Conservation (phyloP, 2,329 filamentous ascomycete genomes). For the Curvularia sp. region DNA sequence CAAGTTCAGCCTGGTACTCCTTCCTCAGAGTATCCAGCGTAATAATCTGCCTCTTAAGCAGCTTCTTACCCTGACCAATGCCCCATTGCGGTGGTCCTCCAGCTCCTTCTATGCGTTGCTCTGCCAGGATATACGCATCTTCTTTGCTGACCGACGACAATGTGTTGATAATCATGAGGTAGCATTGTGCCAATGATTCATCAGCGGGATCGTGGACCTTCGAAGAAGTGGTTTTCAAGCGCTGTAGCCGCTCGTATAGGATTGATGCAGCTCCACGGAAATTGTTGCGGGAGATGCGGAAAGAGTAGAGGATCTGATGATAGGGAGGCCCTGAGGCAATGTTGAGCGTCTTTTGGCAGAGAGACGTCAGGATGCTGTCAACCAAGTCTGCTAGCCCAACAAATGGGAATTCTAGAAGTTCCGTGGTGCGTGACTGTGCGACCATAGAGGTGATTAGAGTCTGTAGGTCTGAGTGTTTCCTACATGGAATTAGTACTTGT, state of each 20-base stretch:
- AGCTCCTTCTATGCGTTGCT: conserved; percentile 54
- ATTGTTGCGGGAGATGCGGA: conserved; percentile 82
- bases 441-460: conserved; percentile 62
- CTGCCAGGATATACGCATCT: conserved; percentile 79
- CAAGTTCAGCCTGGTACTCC: conserved; percentile 88
- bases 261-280: conserved; percentile 77
- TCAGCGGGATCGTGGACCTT: conserved; percentile 56
- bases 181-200: conserved; percentile 71
- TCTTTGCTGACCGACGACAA: conserved; percentile 82
- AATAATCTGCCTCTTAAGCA: conserved; percentile 74
- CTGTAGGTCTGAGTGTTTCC: conserved; percentile 72
- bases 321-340: conserved; percentile 70
- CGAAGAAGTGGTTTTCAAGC: conserved; percentile 53
- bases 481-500: conserved; percentile 30
- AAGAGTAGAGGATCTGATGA: conserved; percentile 89
- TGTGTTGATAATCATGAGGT: conserved; percentile 91
- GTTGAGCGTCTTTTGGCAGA: conserved; percentile 73
- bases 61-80: conserved; percentile 46
- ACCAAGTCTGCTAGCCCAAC: conserved; percentile 77
- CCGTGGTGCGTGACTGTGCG: conserved; percentile 41
- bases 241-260: conserved; percentile 63
- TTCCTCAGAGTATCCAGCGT: conserved; percentile 85
- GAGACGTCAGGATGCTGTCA: conserved; percentile 76
- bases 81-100: conserved; percentile 36
- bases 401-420: conserved; percentile 77